These are phyloP conservation scores for Diophrys sp. DNA, from an alignment of 73 alveolate species.

Conservation along the genomic window DNA sequence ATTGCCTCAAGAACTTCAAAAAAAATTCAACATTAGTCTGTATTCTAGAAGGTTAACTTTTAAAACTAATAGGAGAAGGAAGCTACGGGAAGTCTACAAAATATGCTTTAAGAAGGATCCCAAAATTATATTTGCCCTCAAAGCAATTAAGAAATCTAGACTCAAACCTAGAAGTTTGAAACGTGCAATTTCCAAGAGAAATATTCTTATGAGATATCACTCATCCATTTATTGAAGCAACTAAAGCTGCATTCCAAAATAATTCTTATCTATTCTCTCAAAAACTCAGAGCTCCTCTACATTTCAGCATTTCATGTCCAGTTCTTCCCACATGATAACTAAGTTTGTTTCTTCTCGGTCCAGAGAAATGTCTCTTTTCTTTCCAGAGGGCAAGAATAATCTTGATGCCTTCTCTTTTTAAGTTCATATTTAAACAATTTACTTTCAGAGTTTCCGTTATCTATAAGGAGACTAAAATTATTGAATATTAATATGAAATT, in stretches of 20 bases:
- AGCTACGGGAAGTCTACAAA: neutral
- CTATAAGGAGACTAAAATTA: no score
- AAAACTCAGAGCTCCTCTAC: conserved; percentile 3
- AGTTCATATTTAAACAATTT: no score
- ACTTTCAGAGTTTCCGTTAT: no score
- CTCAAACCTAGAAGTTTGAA: neutral
- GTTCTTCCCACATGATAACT: no score
- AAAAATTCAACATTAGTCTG: no score
- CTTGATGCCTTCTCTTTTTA: no score
- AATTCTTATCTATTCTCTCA: conserved; percentile 28
- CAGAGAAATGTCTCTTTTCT: no score
- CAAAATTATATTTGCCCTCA: neutral
- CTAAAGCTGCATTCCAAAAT: conserved; percentile 62
- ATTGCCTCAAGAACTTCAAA: no score
- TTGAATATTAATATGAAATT: no score
- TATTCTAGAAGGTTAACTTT: neutral
- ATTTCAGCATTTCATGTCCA: no score
- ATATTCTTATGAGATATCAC: neutral
- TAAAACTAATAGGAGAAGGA: neutral
- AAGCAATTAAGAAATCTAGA: neutral
- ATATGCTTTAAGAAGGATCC: neutral
- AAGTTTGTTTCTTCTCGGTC: no score
- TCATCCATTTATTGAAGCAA: conserved; percentile 42
- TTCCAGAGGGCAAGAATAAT: no score
- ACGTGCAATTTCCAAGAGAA: neutral